Evolutionary conservation across 1,284 basidiomycete species (phyloP), one percentile per base, ranked within the genome.

Genomic region (Gymnopus androsaceus): DNA sequence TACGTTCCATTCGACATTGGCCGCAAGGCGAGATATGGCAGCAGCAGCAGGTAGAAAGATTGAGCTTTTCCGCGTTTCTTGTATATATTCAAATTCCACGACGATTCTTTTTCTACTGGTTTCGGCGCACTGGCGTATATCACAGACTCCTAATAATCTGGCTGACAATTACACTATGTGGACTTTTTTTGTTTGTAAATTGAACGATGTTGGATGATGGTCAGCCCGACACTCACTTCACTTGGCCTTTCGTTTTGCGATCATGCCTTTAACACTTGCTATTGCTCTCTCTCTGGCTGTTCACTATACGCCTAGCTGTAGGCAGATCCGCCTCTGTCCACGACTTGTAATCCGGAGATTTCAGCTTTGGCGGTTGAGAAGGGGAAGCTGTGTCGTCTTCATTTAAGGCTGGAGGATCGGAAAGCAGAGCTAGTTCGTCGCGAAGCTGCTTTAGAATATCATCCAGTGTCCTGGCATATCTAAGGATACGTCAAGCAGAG

Each of bases 1-100:
- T 96, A 94, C 72, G 75, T 96, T 54, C 94, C 94, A 33, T 96
- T 94, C 72, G 94, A 96, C 68, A 81, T 95, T 61, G 94, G 94
- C 15, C 84, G 92, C 63, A 95, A 95, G 75, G 79, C 86, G 56
- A 84, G 85, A 48, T 94, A 94, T 61, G 87, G 86, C 25, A 59
- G 49, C 42, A 53, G 86, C 25, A 59, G 49, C 42, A 53, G 36
- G 19, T 53, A 53, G 19, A 52, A 27, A 44, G 4, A 9, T 19
- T 23, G 15, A 25, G 21, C 14, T 17, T 25, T 9, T 15, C 9
- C 11, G 12, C n/a, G 12, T 3, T 15, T 34, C 14, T 48, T 19
- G 31, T 34, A 19, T 34, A 36, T 28, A 30, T 49, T n/a, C n/a
- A n/a, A n/a, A n/a, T n/a, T n/a, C n/a, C n/a, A n/a, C n/a, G n/a